A percentile compares a stretch with the other conserved stretches of the same genome.
phyloP scores from a whole-genome alignment of 1,284 basidiomycete genomes.

The Rhodotorula mucilaginosa region DNA sequence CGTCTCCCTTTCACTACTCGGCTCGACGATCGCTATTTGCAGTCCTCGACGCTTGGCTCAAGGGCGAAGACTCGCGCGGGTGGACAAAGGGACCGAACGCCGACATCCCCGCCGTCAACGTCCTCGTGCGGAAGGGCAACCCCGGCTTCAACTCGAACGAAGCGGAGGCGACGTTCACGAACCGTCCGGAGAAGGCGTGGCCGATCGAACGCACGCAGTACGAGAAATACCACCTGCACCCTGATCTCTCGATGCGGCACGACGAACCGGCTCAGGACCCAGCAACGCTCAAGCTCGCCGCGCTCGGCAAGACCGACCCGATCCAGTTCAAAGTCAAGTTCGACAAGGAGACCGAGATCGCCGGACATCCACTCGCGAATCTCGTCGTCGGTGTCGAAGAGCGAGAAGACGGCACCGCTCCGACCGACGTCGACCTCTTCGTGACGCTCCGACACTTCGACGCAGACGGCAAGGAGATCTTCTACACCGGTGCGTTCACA shows the following conservation, averaged over 20 bases:
- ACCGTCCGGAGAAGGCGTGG: conserved; percentile 44
- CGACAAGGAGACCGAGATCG: conserved; percentile 46
- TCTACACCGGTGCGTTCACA: conserved; percentile 43
- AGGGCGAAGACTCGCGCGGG: conserved; percentile 41
- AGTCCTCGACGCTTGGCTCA: conserved; percentile 47
- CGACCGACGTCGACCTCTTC: conserved; percentile 48
- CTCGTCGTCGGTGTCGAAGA: conserved; percentile 41
- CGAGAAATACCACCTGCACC: conserved; percentile 42
- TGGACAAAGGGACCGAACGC: conserved; percentile 47
- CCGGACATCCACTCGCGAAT: conserved; percentile 46
- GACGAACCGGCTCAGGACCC: conserved; percentile 8
- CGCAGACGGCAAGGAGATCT: conserved; percentile 46
- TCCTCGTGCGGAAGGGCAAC: conserved; percentile 47
- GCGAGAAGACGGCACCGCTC: conserved; percentile 37
- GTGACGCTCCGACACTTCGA: conserved; percentile 48
- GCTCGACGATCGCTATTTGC: neutral
- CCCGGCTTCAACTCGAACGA: conserved; percentile 47
- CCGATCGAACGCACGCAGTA: conserved; percentile 46
- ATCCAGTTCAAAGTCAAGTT: conserved; percentile 42
- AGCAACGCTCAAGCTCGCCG: conserved; percentile 20
- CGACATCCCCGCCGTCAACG: conserved; percentile 45
- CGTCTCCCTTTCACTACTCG: neutral
- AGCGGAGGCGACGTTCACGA: conserved; percentile 45
- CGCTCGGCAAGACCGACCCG: conserved; percentile 35
- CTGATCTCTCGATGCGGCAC: conserved; percentile 3